phyloP scores from a whole-genome alignment of 1,284 basidiomycete species.

The Irpex lacteus region DNA sequence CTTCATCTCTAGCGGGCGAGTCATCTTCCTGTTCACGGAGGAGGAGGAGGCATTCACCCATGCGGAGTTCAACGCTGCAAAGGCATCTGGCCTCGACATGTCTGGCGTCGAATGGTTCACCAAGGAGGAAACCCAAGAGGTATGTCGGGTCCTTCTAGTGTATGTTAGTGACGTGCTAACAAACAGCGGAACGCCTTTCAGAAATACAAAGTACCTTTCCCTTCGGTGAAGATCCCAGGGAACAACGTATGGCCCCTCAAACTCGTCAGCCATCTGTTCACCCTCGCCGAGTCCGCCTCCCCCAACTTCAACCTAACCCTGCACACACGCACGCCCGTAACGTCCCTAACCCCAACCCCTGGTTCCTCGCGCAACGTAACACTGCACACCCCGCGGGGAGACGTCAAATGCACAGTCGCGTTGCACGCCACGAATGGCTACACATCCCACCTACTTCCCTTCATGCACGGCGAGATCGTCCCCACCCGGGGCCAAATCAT shows the following conservation, averaged over 20 bases:
- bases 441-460: slow-evolving; percentile 61
- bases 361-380: slow-evolving; percentile 38
- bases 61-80: slow-evolving; percentile 53
- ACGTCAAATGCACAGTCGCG: slow-evolving; percentile 53
- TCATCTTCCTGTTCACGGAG: slow-evolving; percentile 49
- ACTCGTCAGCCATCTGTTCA: slow-evolving; percentile 64
- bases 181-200: slow-evolving; percentile 23
- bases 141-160: slow-evolving; percentile 20
- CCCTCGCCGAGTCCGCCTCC: slow-evolving; percentile 34
- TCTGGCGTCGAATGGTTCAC: slow-evolving; percentile 44
- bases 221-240: slow-evolving; percentile 48
- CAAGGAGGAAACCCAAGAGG: slow-evolving; percentile 46
- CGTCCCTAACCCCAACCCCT: slow-evolving; percentile 30
- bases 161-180: too few relatives aligned
- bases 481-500: slow-evolving; percentile 76
- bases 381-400: slow-evolving; percentile 58
- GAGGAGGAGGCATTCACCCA: slow-evolving; percentile 36
- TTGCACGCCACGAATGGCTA: slow-evolving; percentile 84
- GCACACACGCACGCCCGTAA: slow-evolving; percentile 72
- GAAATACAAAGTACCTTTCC: slow-evolving; percentile 54
- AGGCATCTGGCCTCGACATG: slow-evolving; percentile 49
- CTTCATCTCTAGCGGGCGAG: slow-evolving; percentile 58
- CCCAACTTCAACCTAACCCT: slow-evolving; percentile 43
- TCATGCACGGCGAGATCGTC: slow-evolving; percentile 59
- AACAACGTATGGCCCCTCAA: slow-evolving; percentile 80